Conservation (phyloP, 495 filamentous ascomycete genomes). For the Recurvomyces mirabilis region DNA sequence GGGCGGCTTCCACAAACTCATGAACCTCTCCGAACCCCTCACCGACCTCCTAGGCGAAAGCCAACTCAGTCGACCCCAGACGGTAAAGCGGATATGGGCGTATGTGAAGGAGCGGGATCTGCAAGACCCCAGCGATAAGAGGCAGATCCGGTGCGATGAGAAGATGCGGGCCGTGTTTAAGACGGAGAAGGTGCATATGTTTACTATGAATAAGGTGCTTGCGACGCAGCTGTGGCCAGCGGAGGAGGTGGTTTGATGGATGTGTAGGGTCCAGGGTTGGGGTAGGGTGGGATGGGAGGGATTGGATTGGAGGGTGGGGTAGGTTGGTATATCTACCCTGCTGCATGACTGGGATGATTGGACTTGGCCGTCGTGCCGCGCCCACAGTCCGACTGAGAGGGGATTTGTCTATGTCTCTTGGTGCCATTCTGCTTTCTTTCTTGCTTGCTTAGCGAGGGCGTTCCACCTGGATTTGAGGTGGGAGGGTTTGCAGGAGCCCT, state of each 20-base stretch:
- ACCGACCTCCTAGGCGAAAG: constrained; percentile 48
- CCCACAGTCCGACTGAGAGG: too few relatives aligned
- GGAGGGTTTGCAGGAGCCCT: too few relatives aligned
- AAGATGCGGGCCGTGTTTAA: constrained; percentile 83
- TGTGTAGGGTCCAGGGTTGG: too few relatives aligned
- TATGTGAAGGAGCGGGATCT: constrained; percentile 80
- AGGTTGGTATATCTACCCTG: too few relatives aligned
- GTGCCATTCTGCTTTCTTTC: too few relatives aligned
- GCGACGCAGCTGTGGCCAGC: constrained; percentile 54
- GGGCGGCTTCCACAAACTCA: constrained; percentile 60
- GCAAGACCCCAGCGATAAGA: constrained; percentile 81
- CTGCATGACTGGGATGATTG: too few relatives aligned
- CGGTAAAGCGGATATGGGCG: constrained; percentile 89
- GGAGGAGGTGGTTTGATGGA: constrained; percentile 16
- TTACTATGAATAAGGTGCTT: constrained; percentile 86
- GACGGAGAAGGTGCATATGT: constrained; percentile 87
- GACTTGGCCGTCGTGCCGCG: too few relatives aligned
- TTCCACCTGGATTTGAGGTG: too few relatives aligned
- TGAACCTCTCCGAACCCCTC: constrained; percentile 54
- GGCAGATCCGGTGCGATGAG: constrained; percentile 88
- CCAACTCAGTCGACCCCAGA: constrained; percentile 82
- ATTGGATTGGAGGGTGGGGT: too few relatives aligned
- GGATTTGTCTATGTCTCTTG: too few relatives aligned
- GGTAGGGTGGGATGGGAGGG: too few relatives aligned
- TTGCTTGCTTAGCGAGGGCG: too few relatives aligned